Evolutionary conservation across 306 rosid species (phyloP), one percentile per base, ranked within the genome.

Genomic region (Quercus suber): DNA sequence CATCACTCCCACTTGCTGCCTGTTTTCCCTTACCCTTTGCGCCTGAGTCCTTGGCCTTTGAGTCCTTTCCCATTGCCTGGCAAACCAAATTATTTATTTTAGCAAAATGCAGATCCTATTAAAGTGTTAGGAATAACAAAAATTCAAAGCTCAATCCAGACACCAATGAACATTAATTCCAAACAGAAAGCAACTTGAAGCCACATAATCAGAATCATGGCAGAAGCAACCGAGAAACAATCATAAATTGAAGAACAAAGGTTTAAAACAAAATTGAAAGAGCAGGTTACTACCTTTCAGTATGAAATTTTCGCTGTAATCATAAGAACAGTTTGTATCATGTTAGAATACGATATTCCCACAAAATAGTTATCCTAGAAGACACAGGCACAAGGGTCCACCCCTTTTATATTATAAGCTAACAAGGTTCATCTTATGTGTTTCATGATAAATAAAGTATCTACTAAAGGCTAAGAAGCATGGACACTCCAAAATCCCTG

Each of bases 1-100:
- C 99, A 63, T 90, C 96, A 73, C 92, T 82, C 71, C 91, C 97
- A 74, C 88, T 80, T 49, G 90, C 89, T 25, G 92, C 90, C 80
- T 84, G 94, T 56, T 94, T 94, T 28, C 95, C 99, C 85, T 94
- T 94, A 52, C 98, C 98, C 86, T 94, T 94, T 5, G 80, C 90
- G 7, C 90, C 86, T 0, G 92, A 79, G 49, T 92, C 97, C 89
- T 92, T 89, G 28, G 89, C 2, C 51, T 94, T 92, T 8, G 93
- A 68, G 82, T 88, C 97, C 87, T 92, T 94, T 76, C 99, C 99
- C 99, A 94, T 94, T 77, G 64, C 79, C 6, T 76, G 63, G 65
- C 11, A 65, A 71, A 85, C 83, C 27, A 61, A 59, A 76, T 1
- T 0, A 41, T 41, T 37, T n/a, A 19, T 10, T 68, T 67, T 19